These are phyloP conservation scores for Pseudogymnoascus sp. DNA, from an alignment of 2,329 filamentous ascomycete genomes.

Conservation along the genomic window DNA sequence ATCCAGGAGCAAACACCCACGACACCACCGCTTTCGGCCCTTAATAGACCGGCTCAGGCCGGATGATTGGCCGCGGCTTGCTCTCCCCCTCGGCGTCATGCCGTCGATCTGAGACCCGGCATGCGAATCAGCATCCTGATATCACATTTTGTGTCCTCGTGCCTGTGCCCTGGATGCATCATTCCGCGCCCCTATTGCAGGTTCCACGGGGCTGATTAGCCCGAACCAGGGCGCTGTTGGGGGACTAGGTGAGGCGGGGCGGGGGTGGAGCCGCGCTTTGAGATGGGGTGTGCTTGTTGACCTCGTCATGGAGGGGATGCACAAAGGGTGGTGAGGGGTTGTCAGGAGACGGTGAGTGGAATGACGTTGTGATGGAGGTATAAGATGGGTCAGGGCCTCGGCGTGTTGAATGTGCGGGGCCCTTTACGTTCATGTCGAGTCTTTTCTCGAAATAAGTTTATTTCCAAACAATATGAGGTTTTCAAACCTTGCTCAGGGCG, in stretches of 20 bases:
- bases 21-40: not conserved
- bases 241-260: not conserved
- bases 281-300: not conserved
- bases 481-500: not conserved
- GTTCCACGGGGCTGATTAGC: not conserved
- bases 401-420: not conserved
- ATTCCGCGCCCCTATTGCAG: not conserved
- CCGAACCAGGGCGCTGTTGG: not conserved
- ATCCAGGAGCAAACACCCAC: not conserved
- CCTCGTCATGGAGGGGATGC: not conserved
- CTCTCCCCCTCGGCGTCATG: not conserved
- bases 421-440: not conserved
- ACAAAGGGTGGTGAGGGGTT: not conserved
- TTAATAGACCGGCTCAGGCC: not conserved
- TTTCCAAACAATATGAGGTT: not conserved
- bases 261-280: not conserved
- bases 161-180: not conserved
- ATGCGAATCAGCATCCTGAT: not conserved
- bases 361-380: not conserved
- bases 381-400: not conserved
- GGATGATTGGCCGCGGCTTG: not conserved
- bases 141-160: conserved; percentile 4
- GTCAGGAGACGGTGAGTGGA: not conserved
- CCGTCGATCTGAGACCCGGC: not conserved
- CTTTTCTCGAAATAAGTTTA: not conserved